Percentiles rank a stretch among this genome's conserved stretches.
Conservation (phyloP, 192 early-diverging fungal genomes). For the Obelidium mucronatum region DNA sequence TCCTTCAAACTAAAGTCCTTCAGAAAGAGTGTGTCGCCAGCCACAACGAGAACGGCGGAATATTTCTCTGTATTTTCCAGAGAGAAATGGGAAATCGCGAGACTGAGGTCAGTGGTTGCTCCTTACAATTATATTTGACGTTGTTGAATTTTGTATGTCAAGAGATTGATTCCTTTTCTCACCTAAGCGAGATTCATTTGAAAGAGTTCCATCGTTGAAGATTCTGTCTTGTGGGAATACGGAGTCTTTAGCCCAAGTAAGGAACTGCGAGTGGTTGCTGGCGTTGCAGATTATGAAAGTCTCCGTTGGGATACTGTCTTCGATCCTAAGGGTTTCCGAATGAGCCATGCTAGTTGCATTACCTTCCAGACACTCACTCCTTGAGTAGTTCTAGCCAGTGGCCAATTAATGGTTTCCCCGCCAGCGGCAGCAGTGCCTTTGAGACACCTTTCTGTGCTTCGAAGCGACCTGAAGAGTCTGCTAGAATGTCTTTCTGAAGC, state of each 20-base stretch:
- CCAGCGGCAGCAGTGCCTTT: conserved; percentile 51
- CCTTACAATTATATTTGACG: background rate
- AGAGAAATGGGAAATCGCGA: conserved; percentile 49
- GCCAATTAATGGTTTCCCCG: conserved; percentile 32
- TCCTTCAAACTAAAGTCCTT: conserved; percentile 55
- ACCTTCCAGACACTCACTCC: background rate
- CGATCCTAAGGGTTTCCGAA: no score
- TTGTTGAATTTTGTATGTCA: background rate
- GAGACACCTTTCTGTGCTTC: conserved; percentile 51
- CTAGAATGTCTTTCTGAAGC: conserved; percentile 58
- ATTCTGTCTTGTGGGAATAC: conserved; percentile 48
- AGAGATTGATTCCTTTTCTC: background rate
- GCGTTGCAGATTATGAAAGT: conserved; percentile 58
- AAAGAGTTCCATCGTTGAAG: conserved; percentile 54
- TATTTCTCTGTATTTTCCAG: conserved; percentile 34
- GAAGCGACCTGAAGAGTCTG: conserved; percentile 37
- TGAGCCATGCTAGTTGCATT: no score
- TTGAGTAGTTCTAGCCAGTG: conserved; percentile 38
- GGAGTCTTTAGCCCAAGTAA: conserved; percentile 47
- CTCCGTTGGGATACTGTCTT: background rate
- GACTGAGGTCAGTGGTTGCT: conserved; percentile 60
- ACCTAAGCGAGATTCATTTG: conserved; percentile 62
- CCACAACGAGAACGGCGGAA: conserved; percentile 57
- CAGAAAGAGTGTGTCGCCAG: conserved; percentile 68
- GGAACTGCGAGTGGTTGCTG: conserved; percentile 47